A percentile compares a stretch with the other conserved stretches of the same genome.
Evolutionary conservation across 2,329 filamentous ascomycete species (phyloP).

Genomic region (Bipolaris victoriae): DNA sequence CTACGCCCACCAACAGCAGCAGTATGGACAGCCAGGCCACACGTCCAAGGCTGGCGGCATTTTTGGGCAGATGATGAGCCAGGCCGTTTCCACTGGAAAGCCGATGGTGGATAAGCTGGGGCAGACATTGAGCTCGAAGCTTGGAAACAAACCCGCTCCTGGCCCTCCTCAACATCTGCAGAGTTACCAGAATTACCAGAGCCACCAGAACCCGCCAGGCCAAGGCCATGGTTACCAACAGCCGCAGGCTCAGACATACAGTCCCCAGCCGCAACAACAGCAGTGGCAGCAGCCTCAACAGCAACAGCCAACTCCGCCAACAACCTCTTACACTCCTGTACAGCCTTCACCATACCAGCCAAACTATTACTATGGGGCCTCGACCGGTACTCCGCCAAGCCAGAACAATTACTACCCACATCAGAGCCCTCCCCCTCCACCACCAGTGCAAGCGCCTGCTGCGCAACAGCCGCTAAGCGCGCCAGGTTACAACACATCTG

Average conservation of each 20-base stretch:
- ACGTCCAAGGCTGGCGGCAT: constrained; percentile 29
- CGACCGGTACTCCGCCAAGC: constrained; percentile 26
- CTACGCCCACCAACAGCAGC: constrained; percentile 26
- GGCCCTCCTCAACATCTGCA: not conserved
- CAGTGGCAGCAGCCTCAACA: constrained; percentile 26
- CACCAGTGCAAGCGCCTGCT: constrained; percentile 11
- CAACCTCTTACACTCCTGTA: constrained; percentile 16
- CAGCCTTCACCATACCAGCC: constrained; percentile 15
- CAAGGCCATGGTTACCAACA: constrained; percentile 29
- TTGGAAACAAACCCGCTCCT: constrained; percentile 31
- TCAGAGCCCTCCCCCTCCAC: constrained; percentile 16
- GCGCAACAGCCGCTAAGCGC: constrained; percentile 12
- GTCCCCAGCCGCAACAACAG: constrained; percentile 25
- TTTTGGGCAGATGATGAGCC: constrained; percentile 44
- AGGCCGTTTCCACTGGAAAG: constrained; percentile 35
- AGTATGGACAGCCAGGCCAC: constrained; percentile 22
- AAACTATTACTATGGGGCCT: constrained; percentile 27
- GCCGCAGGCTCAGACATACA: constrained; percentile 22
- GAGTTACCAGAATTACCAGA: constrained; percentile 43
- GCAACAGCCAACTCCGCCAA: constrained; percentile 19
- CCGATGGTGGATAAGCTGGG: constrained; percentile 46
- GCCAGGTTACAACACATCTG: constrained; percentile 6
- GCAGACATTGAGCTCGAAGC: constrained; percentile 46
- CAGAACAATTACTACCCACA: constrained; percentile 40
- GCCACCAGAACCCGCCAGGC: constrained; percentile 30